Evolutionary conservation across 2,329 filamentous ascomycete species (phyloP).

Genomic region (Xenoacremonium recifei): DNA sequence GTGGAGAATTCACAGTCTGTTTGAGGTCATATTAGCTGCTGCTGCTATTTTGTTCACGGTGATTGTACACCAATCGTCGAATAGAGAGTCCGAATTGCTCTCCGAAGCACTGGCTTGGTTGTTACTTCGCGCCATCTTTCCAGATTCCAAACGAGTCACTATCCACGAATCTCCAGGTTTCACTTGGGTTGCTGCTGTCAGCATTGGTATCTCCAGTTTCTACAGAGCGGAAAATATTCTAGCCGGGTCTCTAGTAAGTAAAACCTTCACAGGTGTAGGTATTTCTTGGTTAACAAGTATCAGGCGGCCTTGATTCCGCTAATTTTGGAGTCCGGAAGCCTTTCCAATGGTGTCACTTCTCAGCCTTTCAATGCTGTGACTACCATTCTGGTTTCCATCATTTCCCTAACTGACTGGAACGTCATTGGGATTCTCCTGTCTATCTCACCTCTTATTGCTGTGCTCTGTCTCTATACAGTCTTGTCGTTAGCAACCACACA

Average conservation of each 20-base stretch:
- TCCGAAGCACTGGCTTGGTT: conserved; percentile 35
- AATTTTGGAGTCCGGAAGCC: too few species aligned
- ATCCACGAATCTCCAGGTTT: neutral
- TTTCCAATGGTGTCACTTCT: too few species aligned
- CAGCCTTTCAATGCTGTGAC: too few species aligned
- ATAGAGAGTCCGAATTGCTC: conserved; percentile 23
- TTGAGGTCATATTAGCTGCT: too few species aligned
- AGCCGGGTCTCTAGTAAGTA: conserved; percentile 9
- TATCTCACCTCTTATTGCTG: conserved; percentile 1
- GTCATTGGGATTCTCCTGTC: neutral
- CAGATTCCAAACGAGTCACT: neutral
- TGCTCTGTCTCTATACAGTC: neutral
- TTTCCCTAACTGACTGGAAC: conserved; percentile 11
- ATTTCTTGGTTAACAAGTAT: neutral
- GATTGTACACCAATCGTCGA: conserved; percentile 16
- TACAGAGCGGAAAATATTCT: conserved; percentile 16
- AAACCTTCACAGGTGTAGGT: neutral
- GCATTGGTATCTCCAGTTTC: conserved; percentile 9
- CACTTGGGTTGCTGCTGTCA: conserved; percentile 12
- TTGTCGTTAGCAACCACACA: conserved; percentile 5
- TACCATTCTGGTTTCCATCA: too few species aligned
- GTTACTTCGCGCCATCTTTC: conserved; percentile 24
- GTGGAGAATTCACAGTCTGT: too few species aligned
- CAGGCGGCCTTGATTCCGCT: conserved; percentile 25
- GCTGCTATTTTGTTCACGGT: conserved; percentile 25